These are phyloP conservation scores for Orbilia oligospora DNA, from an alignment of 2,329 filamentous ascomycete species.

Conservation along the genomic window DNA sequence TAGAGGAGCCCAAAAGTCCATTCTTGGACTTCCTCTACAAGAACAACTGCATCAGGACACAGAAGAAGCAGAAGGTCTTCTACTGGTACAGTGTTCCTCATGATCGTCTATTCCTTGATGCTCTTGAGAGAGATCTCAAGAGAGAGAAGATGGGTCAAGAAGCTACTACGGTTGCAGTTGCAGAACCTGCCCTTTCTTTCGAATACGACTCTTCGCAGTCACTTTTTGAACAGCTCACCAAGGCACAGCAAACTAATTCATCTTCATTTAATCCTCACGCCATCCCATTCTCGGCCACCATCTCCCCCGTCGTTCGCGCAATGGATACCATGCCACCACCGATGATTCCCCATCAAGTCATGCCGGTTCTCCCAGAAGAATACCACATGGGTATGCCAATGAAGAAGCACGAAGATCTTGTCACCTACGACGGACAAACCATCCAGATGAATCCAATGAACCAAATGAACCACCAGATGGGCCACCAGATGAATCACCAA, in stretches of 20 bases:
- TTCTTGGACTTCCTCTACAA: constrained; percentile 99
- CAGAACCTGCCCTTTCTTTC: constrained; percentile 96
- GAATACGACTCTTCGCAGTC: constrained; percentile 99
- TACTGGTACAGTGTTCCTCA: constrained; percentile 99
- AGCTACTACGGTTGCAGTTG: constrained; percentile 94
- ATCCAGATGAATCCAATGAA: constrained; percentile 70
- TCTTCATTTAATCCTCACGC: constrained; percentile 92
- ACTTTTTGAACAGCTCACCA: constrained; percentile 98
- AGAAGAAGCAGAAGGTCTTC: constrained; percentile 99
- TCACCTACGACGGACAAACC: constrained; percentile 58
- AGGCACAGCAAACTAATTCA: constrained; percentile 98
- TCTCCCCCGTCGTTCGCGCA: constrained; percentile 88
- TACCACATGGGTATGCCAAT: constrained; percentile 53
- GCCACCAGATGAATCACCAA: constrained; percentile 22
- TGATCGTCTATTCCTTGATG: constrained; percentile 96
- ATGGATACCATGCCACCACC: constrained; percentile 94
- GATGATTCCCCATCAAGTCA: constrained; percentile 77
- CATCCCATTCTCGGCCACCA: constrained; percentile 81
- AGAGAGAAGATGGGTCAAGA: constrained; percentile 99
- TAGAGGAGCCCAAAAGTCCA: constrained; percentile 98
- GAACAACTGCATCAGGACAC: constrained; percentile 99
- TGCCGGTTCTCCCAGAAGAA: constrained; percentile 72
- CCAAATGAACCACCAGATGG: constrained; percentile 75
- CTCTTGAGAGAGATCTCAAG: constrained; percentile 96
- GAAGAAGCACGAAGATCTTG: constrained; percentile 58